Percentiles rank a stretch among this genome's conserved stretches.
Conservation (phyloP, 495 filamentous ascomycete genomes). For the Thermothielavioides terrestris region DNA sequence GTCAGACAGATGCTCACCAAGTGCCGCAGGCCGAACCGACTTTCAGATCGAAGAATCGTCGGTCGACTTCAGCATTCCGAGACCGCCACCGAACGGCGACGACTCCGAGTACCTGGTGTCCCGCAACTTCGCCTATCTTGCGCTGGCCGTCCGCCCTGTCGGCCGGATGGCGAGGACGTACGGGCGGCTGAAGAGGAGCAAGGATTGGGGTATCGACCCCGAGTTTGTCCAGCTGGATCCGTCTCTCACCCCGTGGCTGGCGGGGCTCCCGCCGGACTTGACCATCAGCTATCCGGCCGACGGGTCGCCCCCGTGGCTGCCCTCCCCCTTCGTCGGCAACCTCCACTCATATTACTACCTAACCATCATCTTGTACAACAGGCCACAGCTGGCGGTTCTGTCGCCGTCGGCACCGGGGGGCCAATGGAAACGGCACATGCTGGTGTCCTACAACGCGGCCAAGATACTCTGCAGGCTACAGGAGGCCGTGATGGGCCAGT, state of each 20-base stretch:
- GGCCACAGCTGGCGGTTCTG: constrained; percentile 74
- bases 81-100: constrained; percentile 58
- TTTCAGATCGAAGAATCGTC: constrained; percentile 65
- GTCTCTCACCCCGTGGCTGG: constrained; percentile 63
- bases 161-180: constrained; percentile 68
- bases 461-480: constrained; percentile 86
- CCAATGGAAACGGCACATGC: constrained; percentile 81
- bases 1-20: too few relatives aligned
- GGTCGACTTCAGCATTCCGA: constrained; percentile 64
- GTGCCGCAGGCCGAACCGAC: constrained; percentile 62
- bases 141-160: constrained; percentile 68
- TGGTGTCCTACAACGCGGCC: constrained; percentile 75
- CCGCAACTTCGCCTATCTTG: constrained; percentile 74
- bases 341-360: constrained; percentile 90
- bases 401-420: constrained; percentile 65
- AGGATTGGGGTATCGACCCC: constrained; percentile 85
- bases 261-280: constrained; percentile 68
- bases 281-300: constrained; percentile 70
- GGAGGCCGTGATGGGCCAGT: constrained; percentile 70
- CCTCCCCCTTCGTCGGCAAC: constrained; percentile 85
- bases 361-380: constrained; percentile 76
- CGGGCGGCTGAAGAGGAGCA: constrained; percentile 67
- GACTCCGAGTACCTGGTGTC: constrained; percentile 68
- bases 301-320: constrained; percentile 74
- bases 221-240: constrained; percentile 72